Evolutionary conservation across 495 filamentous ascomycete species (phyloP).

Genomic region (Achaetomiella virescens): DNA sequence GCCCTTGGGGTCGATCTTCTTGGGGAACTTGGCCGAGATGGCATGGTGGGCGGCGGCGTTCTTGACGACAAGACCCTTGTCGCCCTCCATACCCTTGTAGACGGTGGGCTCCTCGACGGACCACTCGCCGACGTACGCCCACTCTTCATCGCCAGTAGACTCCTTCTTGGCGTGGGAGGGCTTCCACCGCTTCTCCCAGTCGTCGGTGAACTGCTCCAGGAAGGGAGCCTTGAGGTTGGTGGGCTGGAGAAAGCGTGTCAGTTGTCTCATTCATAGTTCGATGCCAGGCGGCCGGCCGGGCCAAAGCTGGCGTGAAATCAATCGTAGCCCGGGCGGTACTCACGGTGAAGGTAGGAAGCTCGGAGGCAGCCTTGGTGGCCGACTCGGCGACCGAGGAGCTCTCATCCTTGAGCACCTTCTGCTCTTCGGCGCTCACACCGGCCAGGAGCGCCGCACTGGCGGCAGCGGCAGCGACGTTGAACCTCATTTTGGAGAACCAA

Average conservation of each 20-base stretch:
- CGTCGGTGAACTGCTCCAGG: slow-evolving; percentile 96
- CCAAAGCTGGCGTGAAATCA: not conserved
- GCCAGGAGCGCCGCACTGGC: slow-evolving; percentile 64
- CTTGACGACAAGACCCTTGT: slow-evolving; percentile 96
- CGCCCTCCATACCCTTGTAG: slow-evolving; percentile 89
- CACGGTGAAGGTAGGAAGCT: slow-evolving; percentile 86
- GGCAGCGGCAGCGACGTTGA: slow-evolving; percentile 65
- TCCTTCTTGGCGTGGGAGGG: slow-evolving; percentile 95
- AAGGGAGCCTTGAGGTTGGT: slow-evolving; percentile 84
- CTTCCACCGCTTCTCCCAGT: slow-evolving; percentile 90
- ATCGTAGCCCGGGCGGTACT: slow-evolving; percentile 30
- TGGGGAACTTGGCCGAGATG: slow-evolving; percentile 97
- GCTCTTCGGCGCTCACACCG: slow-evolving; percentile 68
- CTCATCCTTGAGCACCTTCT: slow-evolving; percentile 48
- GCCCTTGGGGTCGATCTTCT: slow-evolving; percentile 93
- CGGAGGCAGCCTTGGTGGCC: slow-evolving; percentile 48
- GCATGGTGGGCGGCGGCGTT: slow-evolving; percentile 95
- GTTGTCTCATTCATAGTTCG: slow-evolving; percentile 1
- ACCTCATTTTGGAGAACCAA: slow-evolving; percentile 53
- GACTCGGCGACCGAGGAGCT: slow-evolving; percentile 41
- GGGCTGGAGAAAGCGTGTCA: slow-evolving; percentile 55
- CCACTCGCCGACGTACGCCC: slow-evolving; percentile 97
- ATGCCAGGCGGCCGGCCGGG: not conserved
- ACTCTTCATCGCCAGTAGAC: slow-evolving; percentile 74
- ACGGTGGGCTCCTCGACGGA: slow-evolving; percentile 89